Percentiles rank a stretch among this genome's conserved stretches.
Evolutionary conservation across 2,329 filamentous ascomycete species (phyloP).

Genomic region (Colletotrichum viniferum): DNA sequence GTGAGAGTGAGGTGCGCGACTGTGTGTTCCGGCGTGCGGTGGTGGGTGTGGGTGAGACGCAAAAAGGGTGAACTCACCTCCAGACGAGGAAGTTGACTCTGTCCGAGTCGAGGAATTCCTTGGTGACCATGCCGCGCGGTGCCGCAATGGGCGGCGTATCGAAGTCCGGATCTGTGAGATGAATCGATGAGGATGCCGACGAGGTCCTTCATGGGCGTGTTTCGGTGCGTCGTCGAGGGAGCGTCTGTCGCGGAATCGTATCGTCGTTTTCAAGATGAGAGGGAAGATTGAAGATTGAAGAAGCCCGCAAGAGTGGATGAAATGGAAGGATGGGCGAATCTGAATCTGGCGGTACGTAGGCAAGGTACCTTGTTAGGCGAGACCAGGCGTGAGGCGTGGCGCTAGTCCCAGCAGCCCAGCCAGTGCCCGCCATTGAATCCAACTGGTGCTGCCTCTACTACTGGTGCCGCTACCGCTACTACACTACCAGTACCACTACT

Average conservation of each 20-base stretch:
- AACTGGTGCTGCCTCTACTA: neutral
- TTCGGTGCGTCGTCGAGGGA: constrained; percentile 9
- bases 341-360: constrained; percentile 22
- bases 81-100: constrained; percentile 74
- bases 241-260: neutral
- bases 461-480: neutral
- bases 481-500: neutral
- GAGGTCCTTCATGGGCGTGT: neutral
- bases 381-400: constrained; percentile 22
- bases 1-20: constrained; percentile 9
- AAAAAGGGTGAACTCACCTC: constrained; percentile 59
- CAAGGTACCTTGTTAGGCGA: constrained; percentile 23
- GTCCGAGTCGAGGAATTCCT: constrained; percentile 69
- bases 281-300: constrained; percentile 22
- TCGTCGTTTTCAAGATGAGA: constrained; percentile 22
- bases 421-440: neutral
- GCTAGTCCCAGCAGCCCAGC: constrained; percentile 19
- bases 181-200: neutral
- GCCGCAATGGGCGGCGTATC: constrained; percentile 22
- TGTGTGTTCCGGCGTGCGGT: neutral
- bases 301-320: constrained; percentile 22
- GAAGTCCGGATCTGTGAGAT: neutral
- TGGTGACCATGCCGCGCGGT: constrained; percentile 46
- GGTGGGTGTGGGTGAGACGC: constrained; percentile 21
- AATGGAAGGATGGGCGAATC: constrained; percentile 22